A percentile compares a stretch with the other conserved stretches of the same genome.
These are phyloP conservation scores for Pythium vanterpoolii DNA, from an alignment of 352 stramenopile genomes.

Conservation along the genomic window DNA sequence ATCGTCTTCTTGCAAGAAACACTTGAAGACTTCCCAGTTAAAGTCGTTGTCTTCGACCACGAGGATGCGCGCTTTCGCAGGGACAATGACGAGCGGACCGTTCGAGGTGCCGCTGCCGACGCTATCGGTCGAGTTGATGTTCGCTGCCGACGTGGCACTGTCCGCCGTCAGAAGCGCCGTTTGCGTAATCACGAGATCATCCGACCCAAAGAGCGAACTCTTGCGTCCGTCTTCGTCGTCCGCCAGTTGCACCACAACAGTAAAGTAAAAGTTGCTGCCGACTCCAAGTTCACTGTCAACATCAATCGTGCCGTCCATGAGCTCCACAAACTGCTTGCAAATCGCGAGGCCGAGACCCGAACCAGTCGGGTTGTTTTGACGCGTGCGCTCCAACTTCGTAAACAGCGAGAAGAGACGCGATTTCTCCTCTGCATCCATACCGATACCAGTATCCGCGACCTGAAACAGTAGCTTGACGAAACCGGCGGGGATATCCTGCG, in stretches of 20 bases:
- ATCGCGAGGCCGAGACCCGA: slow-evolving; percentile 84
- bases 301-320: slow-evolving; percentile 87
- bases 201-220: slow-evolving; percentile 36
- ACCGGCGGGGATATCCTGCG: slow-evolving; percentile 50
- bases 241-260: slow-evolving; percentile 53
- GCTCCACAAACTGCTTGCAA: slow-evolving; percentile 84
- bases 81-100: slow-evolving; percentile 32
- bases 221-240: slow-evolving; percentile 47
- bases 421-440: slow-evolving; percentile 83
- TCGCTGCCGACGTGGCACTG: slow-evolving; percentile 18
- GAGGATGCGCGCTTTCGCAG: slow-evolving; percentile 69
- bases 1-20: slow-evolving; percentile 77
- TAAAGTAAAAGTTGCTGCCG: slow-evolving; percentile 85
- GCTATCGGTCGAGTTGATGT: slow-evolving; percentile 46
- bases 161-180: slow-evolving; percentile 21
- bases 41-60: slow-evolving; percentile 90
- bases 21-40: slow-evolving; percentile 90
- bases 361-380: slow-evolving; percentile 86
- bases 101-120: slow-evolving; percentile 27
- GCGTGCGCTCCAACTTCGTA: slow-evolving; percentile 74
- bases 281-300: slow-evolving; percentile 75
- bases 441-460: slow-evolving; percentile 81
- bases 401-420: slow-evolving; percentile 78
- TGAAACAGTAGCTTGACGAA: slow-evolving; percentile 81
- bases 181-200: slow-evolving; percentile 40